phyloP scores from a whole-genome alignment of 306 rosid genomes.

The Rubus parviflorus region DNA sequence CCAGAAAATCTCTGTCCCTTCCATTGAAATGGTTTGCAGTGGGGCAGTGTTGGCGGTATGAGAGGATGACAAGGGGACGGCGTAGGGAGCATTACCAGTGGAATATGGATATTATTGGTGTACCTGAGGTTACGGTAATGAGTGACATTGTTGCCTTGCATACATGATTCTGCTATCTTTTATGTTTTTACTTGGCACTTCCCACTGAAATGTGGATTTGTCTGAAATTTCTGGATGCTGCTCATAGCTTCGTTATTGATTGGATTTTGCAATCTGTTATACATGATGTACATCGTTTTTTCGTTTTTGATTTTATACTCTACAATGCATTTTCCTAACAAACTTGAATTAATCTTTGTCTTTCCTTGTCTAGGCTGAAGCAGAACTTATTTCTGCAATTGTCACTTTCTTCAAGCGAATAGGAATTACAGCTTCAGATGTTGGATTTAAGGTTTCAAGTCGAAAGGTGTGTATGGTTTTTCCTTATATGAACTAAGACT shows the following conservation, averaged over 20 bases:
- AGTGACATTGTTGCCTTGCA: constrained; percentile 10
- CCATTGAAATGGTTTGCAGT: constrained; percentile 97
- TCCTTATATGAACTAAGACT: background rate
- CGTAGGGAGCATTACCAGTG: constrained; percentile 97
- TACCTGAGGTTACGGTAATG: constrained; percentile 77
- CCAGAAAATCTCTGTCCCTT: constrained; percentile 82
- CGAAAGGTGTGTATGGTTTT: constrained; percentile 66
- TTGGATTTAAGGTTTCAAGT: constrained; percentile 95
- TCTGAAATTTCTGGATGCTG: background rate
- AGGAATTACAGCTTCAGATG: constrained; percentile 87
- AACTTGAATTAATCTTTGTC: background rate
- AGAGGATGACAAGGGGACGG: constrained; percentile 97
- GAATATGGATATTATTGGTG: constrained; percentile 98
- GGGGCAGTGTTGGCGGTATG: constrained; percentile 98
- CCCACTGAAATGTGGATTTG: background rate
- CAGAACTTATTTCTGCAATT: constrained; percentile 85
- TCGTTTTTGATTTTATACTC: background rate
- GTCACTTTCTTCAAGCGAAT: constrained; percentile 81
- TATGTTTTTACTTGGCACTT: background rate
- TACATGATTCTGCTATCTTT: background rate
- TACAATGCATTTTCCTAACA: constrained; percentile 12
- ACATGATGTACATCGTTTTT: background rate
- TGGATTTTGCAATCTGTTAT: background rate
- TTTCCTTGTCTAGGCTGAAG: constrained; percentile 72
- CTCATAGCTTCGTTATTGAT: background rate